Conservation (phyloP, 2,329 filamentous ascomycete species). For the Grosmannia serpens region DNA sequence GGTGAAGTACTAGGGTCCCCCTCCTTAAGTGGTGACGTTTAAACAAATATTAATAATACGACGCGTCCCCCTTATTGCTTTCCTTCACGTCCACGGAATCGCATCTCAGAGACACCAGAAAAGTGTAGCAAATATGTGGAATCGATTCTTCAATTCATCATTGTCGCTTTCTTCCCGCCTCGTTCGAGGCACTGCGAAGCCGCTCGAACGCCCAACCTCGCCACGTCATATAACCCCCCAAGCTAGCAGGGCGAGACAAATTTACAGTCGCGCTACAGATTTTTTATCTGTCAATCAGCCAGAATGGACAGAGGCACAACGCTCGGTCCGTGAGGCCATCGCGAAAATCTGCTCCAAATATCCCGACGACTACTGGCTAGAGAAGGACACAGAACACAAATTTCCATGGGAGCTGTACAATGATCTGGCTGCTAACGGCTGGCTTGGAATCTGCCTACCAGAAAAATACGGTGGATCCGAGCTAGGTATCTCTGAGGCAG, state of each 20-base stretch:
- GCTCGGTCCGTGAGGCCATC: constrained; percentile 59
- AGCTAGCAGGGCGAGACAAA: background rate
- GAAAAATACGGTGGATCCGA: constrained; percentile 63
- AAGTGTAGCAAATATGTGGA: background rate
- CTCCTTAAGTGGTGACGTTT: too few relatives aligned
- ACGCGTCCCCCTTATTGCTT: background rate
- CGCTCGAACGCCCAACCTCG: background rate
- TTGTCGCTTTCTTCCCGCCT: background rate
- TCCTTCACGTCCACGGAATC: background rate
- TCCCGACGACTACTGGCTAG: constrained; percentile 64
- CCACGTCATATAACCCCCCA: background rate
- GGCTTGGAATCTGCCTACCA: constrained; percentile 71
- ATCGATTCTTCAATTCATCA: background rate
- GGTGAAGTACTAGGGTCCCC: background rate
- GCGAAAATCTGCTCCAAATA: constrained; percentile 57
- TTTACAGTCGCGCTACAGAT: constrained; percentile 3
- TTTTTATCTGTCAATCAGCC: constrained; percentile 3
- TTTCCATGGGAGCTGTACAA: constrained; percentile 52
- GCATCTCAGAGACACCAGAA: background rate
- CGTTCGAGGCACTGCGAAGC: background rate
- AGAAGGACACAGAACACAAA: constrained; percentile 45
- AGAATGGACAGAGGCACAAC: constrained; percentile 46
- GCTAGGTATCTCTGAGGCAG: constrained; percentile 68
- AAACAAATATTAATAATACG: background rate
- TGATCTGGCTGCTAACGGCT: constrained; percentile 61